Conservation (phyloP, 768 basidiomycete species). For the Auricularia sp. region DNA sequence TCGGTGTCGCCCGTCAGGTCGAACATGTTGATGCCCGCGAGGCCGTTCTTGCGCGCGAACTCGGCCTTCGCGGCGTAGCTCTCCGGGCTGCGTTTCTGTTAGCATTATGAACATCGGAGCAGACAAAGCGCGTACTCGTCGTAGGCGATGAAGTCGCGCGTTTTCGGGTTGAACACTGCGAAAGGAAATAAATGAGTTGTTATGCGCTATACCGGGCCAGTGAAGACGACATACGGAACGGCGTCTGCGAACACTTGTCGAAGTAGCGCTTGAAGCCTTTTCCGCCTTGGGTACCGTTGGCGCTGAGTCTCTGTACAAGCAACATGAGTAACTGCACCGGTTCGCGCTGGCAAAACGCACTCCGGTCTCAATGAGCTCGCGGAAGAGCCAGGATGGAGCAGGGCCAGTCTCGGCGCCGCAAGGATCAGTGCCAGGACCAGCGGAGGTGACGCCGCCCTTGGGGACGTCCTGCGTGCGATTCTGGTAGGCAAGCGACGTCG, state of each 20-base stretch:
- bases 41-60: neutral
- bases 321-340: too few relatives aligned
- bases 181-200: neutral
- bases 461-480: neutral
- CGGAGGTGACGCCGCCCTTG: neutral
- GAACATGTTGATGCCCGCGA: conserved; percentile 1
- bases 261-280: neutral
- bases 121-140: neutral
- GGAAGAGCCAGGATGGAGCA: neutral
- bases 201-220: neutral
- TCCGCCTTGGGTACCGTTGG: neutral
- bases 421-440: neutral
- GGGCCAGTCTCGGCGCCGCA: neutral
- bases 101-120: neutral
- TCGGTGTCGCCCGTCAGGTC: conserved; percentile 1
- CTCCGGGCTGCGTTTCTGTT: neutral
- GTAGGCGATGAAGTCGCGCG: neutral
- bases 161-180: neutral
- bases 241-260: neutral
- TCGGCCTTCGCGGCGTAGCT: neutral
- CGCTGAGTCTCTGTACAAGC: neutral
- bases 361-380: neutral
- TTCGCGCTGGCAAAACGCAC: neutral
- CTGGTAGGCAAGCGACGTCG: neutral
- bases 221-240: neutral